Base-by-base conservation (phyloP, 2,329 filamentous ascomycete species). In the Cytospora piceae region DNA sequence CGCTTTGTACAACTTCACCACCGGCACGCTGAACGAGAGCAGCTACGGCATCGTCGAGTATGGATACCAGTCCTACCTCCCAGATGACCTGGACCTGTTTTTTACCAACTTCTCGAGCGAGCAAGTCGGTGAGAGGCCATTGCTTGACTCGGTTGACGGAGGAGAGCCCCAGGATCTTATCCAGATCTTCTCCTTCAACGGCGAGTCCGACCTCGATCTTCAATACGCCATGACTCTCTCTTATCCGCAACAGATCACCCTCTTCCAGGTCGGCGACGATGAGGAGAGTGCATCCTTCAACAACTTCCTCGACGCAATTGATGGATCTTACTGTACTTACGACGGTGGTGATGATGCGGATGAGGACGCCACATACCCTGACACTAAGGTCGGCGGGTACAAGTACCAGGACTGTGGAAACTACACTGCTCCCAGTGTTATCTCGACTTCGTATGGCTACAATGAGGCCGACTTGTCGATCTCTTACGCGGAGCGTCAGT, bases 271-370 rank as follows among this genome's bases (percentile, higher is more conserved):
- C 37, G 70, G 69, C 27, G 69, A 71, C 58, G 62, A 66, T 20
- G 61, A 65, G 32, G 63, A 66, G 34, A 49, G 64, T 22, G 69
- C 67, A 1, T 69, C 67, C 2, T 68, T 68, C 62, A 82, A 82
- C 71, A 82, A 78, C 56, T 82, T 82, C 72, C 73, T 81, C 20
- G 80, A 81, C 64, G 80, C 79, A 52, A 74, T 81, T 32, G 80
- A 82, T 69, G 80, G 77, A 2, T 79, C 78, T 22, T 83, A 83
- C 72, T 83, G 82, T 74, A 78, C 76, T 5, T 79, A 77, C 58
- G 57, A 65, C 31, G 69, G 65, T 12, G 73, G 76, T 55, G 75
- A 76, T 4, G 64, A 68, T n/a, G 37, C 66, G 15, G 67, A 69
- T 9, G 72, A 81, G 17, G 82, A 84, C 65, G 78, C 80, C 2